Evolutionary conservation across 805 yeast species (phyloP), one percentile per base, ranked within the genome.

Genomic region (Zygoascus bituminiphila): DNA sequence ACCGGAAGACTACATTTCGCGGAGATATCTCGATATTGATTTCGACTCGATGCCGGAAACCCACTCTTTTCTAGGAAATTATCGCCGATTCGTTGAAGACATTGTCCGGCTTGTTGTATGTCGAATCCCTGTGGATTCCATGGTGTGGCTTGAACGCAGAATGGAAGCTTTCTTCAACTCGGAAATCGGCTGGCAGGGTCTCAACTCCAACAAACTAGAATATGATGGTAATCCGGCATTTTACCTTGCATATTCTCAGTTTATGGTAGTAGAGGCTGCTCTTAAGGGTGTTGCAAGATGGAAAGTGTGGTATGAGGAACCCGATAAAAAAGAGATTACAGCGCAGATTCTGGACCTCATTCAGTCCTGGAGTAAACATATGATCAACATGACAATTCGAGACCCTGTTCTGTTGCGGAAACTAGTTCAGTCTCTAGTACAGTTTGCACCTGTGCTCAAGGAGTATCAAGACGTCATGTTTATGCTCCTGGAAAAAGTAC

Each of bases 261-360:
- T 93, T 52, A 82, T 81, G 60, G 79, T 88, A 22, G 86, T 88
- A 23, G 98, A 91, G 64, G 83, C 95, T 31, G 83, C 94, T 56
- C 78, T 93, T 29, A 77, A 95, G 51, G 98, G 98, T 33, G 82
- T 94, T 21, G 81, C 93, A 10, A 77, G 99, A 61, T 94, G 99
- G 98, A 79, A 87, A 58, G 80, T 88, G 15, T 91, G 97, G 96
- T 88, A 87, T 58, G 78, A 79, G 5, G 74, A 71, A 4, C 74
- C 74, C 21, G 74, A 73, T 40, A 73, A 74, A 48, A 81, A 80
- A 45, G 71, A 63, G 78, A 47, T 67, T 79, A 46, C 71, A 70
- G 42, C 74, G 75, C 45, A 69, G 77, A 42, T 88, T 20, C 44
- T 86, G 60, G 75, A 73, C 14, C 71, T 88, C 44, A 84, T 95